Evolutionary conservation across 768 basidiomycete species (phyloP).

Genomic region (Psilocybe azurescens): DNA sequence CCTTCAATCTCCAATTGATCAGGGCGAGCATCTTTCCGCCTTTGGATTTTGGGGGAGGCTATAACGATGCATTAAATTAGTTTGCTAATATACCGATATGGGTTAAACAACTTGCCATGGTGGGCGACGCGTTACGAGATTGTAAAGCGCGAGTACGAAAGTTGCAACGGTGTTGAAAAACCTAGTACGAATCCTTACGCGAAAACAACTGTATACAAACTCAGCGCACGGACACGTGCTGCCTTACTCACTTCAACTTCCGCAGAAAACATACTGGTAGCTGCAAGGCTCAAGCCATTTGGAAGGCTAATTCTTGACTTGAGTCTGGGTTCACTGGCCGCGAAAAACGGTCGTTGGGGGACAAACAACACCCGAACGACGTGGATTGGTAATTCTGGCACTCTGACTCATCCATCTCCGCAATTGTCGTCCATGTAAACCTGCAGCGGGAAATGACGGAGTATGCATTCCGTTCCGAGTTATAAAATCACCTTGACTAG

Average conservation of each 20-base stretch:
- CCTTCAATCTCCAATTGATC: slow-evolving; percentile 97
- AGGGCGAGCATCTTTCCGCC: slow-evolving; percentile 98
- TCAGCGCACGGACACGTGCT: background rate
- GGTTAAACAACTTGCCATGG: slow-evolving; percentile 52
- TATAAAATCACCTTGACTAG: background rate
- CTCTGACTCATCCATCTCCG: background rate
- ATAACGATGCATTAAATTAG: slow-evolving; percentile 22
- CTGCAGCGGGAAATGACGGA: slow-evolving; percentile 1
- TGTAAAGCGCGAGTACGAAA: slow-evolving; percentile 20
- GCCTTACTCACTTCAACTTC: background rate
- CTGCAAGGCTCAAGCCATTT: too few relatives aligned
- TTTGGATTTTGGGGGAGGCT: slow-evolving; percentile 97
- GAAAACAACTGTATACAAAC: slow-evolving; percentile 25
- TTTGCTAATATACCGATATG: background rate
- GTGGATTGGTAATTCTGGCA: background rate
- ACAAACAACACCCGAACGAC: background rate
- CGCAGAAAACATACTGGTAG: background rate
- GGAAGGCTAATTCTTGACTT: too few relatives aligned
- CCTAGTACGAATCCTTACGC: background rate
- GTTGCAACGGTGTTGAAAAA: slow-evolving; percentile 17
- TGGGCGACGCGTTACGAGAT: slow-evolving; percentile 40
- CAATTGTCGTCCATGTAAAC: background rate
- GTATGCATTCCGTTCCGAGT: background rate
- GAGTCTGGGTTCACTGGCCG: background rate
- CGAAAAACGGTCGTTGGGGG: background rate